Conservation (phyloP, 2,329 filamentous ascomycete species). For the Cordyceps cateniannulata region DNA sequence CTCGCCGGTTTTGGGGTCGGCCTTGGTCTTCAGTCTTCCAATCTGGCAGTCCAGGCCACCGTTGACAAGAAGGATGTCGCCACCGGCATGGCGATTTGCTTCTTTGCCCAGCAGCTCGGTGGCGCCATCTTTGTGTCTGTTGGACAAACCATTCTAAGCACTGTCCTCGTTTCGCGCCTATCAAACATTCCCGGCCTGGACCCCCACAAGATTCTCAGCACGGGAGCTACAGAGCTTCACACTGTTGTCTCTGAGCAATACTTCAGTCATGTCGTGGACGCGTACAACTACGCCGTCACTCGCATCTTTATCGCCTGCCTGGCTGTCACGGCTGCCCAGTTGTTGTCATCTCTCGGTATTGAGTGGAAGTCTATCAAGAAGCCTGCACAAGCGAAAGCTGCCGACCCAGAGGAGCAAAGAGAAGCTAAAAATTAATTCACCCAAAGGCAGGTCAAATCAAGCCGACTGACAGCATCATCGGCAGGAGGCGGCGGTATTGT, state of each 20-base stretch:
- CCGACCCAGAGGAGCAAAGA: constrained; percentile 3
- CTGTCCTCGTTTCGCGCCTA: constrained; percentile 35
- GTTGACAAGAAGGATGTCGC: constrained; percentile 46
- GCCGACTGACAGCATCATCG: neutral
- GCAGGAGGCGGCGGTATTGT: neutral
- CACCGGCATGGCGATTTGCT: constrained; percentile 47
- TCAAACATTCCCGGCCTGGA: constrained; percentile 36
- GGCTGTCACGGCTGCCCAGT: constrained; percentile 46
- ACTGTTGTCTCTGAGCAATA: constrained; percentile 42
- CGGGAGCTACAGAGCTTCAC: constrained; percentile 55
- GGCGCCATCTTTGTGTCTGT: constrained; percentile 53
- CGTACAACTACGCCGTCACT: constrained; percentile 60
- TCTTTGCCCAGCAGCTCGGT: constrained; percentile 54
- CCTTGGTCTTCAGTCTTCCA: constrained; percentile 50
- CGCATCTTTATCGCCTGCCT: constrained; percentile 57
- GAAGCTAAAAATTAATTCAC: neutral
- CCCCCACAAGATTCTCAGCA: constrained; percentile 34
- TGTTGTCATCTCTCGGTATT: constrained; percentile 52
- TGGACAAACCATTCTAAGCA: constrained; percentile 48
- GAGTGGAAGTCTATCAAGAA: constrained; percentile 66
- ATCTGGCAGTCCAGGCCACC: constrained; percentile 50
- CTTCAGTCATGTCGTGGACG: constrained; percentile 47
- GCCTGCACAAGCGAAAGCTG: constrained; percentile 14
- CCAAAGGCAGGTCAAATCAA: neutral
- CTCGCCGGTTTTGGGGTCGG: constrained; percentile 54